Percentiles rank a stretch among this genome's conserved stretches.
Evolutionary conservation across 1,139 yeast genomes (phyloP).

Genomic region (Sugiyamaella sp.): DNA sequence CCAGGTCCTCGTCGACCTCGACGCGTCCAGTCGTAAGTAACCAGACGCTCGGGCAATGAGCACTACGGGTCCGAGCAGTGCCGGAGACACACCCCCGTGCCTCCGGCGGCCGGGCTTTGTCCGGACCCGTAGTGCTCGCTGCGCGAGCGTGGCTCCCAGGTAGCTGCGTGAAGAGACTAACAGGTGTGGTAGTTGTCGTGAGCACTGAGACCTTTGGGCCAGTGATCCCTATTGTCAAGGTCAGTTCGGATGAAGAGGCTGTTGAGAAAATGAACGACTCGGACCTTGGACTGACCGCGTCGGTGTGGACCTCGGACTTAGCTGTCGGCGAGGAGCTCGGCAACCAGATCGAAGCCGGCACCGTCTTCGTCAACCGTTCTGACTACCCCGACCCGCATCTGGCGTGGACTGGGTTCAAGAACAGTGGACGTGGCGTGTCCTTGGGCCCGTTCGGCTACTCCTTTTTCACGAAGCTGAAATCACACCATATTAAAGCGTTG

Average conservation of each 20-base stretch:
- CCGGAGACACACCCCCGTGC: too few relatives aligned
- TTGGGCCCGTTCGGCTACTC: constrained; percentile 42
- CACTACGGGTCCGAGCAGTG: too few relatives aligned
- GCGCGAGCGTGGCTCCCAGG: neutral
- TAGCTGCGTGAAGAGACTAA: too few relatives aligned
- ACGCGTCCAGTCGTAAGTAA: constrained; percentile 47
- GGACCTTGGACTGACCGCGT: constrained; percentile 55
- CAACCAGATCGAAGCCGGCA: constrained; percentile 75
- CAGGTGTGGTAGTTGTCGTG: constrained; percentile 56
- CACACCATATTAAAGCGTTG: constrained; percentile 42
- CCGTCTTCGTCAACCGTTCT: constrained; percentile 83
- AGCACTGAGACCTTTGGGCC: constrained; percentile 78
- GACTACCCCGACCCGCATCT: constrained; percentile 77
- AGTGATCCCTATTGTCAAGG: constrained; percentile 47
- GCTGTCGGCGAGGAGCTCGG: constrained; percentile 61
- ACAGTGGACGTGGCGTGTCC: constrained; percentile 73
- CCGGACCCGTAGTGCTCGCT: constrained; percentile 1
- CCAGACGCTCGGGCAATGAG: too few relatives aligned
- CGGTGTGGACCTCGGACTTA: constrained; percentile 57
- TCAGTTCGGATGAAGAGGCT: constrained; percentile 45
- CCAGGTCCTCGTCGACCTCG: constrained; percentile 75
- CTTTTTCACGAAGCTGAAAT: constrained; percentile 43
- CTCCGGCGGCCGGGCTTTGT: constrained; percentile 1
- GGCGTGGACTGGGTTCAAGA: constrained; percentile 84
- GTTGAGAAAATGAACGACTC: constrained; percentile 43